phyloP scores from a whole-genome alignment of 139 green algal species.

The Edaphochlamys debaryana region DNA sequence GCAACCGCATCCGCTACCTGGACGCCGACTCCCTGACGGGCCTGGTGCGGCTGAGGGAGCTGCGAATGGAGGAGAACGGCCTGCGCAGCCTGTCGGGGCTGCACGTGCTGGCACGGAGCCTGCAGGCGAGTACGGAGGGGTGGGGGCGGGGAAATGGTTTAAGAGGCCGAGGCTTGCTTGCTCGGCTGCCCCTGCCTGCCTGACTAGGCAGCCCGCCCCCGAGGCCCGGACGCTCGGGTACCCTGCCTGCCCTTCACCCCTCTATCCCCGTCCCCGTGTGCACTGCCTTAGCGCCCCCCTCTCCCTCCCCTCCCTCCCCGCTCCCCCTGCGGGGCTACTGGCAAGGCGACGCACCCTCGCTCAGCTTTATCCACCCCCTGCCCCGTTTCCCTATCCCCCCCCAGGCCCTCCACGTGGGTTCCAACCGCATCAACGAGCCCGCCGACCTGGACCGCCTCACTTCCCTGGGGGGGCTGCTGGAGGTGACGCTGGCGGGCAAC shows the following conservation, averaged over 20 bases:
- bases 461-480: constrained; percentile 53
- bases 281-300: too few relatives aligned
- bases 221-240: too few relatives aligned
- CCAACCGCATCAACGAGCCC: constrained; percentile 72
- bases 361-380: too few relatives aligned
- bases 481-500: constrained; percentile 72
- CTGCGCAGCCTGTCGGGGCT: constrained; percentile 62
- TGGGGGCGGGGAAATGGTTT: not conserved
- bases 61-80: constrained; percentile 69
- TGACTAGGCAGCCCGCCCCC: too few relatives aligned
- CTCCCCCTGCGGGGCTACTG: too few relatives aligned
- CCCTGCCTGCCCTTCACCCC: not conserved
- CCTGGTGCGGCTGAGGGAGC: constrained; percentile 59
- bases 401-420: constrained; percentile 61
- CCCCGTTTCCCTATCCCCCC: not conserved
- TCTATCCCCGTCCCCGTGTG: too few relatives aligned
- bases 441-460: constrained; percentile 65
- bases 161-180: too few relatives aligned
- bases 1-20: constrained; percentile 67
- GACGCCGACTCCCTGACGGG: constrained; percentile 58
- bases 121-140: constrained; percentile 52
- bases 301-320: too few relatives aligned
- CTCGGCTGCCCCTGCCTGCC: not conserved
- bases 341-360: too few relatives aligned
- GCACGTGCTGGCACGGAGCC: constrained; percentile 61